Conservation (phyloP, 192 early-diverging fungal species). For the Mortierella claussenii region DNA sequence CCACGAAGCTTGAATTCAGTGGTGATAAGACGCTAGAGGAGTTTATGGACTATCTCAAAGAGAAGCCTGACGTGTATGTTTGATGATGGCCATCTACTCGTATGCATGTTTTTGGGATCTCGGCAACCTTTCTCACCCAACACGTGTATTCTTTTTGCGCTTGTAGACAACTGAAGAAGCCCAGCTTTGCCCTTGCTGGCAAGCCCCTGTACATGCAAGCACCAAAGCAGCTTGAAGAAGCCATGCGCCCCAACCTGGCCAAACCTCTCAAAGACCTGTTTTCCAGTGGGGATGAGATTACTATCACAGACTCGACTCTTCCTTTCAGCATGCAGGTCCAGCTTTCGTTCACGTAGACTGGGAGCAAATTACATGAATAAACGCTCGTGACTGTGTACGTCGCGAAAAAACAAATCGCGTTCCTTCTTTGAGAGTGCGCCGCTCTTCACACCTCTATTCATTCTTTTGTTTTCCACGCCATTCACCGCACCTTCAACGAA, state of each 20-base stretch:
- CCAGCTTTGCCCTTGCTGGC: slow-evolving; percentile 69
- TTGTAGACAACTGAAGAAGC: slow-evolving; percentile 85
- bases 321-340: slow-evolving; percentile 62
- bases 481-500: no score
- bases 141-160: not conserved
- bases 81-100: no score
- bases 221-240: slow-evolving; percentile 80
- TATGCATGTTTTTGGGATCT: not conserved
- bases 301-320: slow-evolving; percentile 83
- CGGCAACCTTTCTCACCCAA: not conserved
- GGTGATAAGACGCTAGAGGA: slow-evolving; percentile 76
- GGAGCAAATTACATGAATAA: no score
- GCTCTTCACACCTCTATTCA: no score
- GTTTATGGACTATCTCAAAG: slow-evolving; percentile 84
- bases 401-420: no score
- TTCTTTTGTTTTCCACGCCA: no score
- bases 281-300: slow-evolving; percentile 73
- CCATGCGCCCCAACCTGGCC: slow-evolving; percentile 87
- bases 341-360: slow-evolving; percentile 7
- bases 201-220: slow-evolving; percentile 89
- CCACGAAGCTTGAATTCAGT: slow-evolving; percentile 60
- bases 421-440: no score
- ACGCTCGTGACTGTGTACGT: no score
- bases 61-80: slow-evolving; percentile 74
- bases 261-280: slow-evolving; percentile 76